Base-by-base conservation (phyloP, 495 filamentous ascomycete genomes). In the Xylaria cubensis region DNA sequence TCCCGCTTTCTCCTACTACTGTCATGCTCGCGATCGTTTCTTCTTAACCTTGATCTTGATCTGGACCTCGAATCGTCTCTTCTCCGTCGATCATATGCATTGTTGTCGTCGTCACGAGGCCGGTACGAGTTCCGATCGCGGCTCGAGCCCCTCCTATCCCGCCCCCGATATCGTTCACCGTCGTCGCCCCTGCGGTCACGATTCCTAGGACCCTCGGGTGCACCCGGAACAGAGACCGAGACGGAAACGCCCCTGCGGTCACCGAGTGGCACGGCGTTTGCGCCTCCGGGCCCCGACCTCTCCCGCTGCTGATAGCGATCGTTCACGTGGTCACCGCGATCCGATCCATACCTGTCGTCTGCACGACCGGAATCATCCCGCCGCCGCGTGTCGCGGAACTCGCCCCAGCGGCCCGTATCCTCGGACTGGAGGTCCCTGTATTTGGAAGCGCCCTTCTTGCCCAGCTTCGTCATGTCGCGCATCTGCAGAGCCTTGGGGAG, bases 401-500 rank as follows among this genome's bases (percentile, higher is more conserved):
- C 79, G 4, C 93, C 95, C 90, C 93, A 97, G 39, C 86, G 84
- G 0, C 95, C 97, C 19, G 96, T 99, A 84, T 99, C 96, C 84
- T 99, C 97, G 7, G 84, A 90, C 81, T 90, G 92, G 61, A 99
- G 82, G 84, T 99, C 97, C 71, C 86, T 91, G 78, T 98, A 97
- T 77, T 90, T 92, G 19, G 95, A 97, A 21, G 94, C 89, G 0
- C 96, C 95, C 82, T 97, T 97, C 85, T 92, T 93, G 17, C 96
- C 96, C 13, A 98, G 78, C 84, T 95, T 94, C 26, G 96, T 95
- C 92, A 94, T 92, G 81, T 98, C 96, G 61, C 96, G 86, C 75
- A 97, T 88, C 83, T 97, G 96, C 87, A 99, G 89, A 72, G 95
- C 95, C 83, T 97, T 90, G 17, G 96, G 97, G 73, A 99, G 80